phyloP scores from a whole-genome alignment of 1,284 basidiomycete genomes.

The Pisolithus thermaeus region DNA sequence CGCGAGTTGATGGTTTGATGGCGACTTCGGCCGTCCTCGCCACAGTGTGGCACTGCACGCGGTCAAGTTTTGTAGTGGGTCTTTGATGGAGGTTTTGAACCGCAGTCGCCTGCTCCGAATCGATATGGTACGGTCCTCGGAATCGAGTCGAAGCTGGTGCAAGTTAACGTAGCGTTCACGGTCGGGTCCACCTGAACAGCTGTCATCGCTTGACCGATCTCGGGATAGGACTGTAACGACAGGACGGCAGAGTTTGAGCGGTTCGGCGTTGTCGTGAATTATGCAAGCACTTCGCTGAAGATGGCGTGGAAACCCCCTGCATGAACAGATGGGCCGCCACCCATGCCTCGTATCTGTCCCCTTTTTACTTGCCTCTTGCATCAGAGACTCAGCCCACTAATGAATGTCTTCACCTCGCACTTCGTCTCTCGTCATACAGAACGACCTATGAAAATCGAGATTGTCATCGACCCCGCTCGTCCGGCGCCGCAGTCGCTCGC shows the following conservation, averaged over 20 bases:
- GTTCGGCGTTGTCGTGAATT: constrained; percentile 15
- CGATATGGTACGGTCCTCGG: constrained; percentile 27
- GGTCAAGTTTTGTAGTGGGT: constrained; percentile 24
- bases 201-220: constrained; percentile 31
- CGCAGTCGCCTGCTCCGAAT: constrained; percentile 20
- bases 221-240: constrained; percentile 21
- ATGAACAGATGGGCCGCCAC: constrained; percentile 34
- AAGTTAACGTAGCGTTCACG: constrained; percentile 24
- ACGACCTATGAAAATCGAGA: constrained; percentile 98
- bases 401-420: constrained; percentile 35
- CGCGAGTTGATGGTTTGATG: constrained; percentile 30
- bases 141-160: constrained; percentile 30
- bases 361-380: constrained; percentile 43
- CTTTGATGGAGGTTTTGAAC: constrained; percentile 20
- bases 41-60: constrained; percentile 11
- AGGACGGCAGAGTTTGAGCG: constrained; percentile 18
- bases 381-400: constrained; percentile 61
- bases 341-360: constrained; percentile 27
- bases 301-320: constrained; percentile 36
- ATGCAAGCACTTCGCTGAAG: constrained; percentile 32
- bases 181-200: constrained; percentile 20
- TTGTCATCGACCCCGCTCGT: constrained; percentile 84
- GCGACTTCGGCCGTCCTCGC: constrained; percentile 29
- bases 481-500: constrained; percentile 60
- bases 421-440: constrained; percentile 51